Evolutionary conservation across 2,329 filamentous ascomycete species (phyloP), one percentile per base, ranked within the genome.

Genomic region (Colletotrichum lindemuthianum): DNA sequence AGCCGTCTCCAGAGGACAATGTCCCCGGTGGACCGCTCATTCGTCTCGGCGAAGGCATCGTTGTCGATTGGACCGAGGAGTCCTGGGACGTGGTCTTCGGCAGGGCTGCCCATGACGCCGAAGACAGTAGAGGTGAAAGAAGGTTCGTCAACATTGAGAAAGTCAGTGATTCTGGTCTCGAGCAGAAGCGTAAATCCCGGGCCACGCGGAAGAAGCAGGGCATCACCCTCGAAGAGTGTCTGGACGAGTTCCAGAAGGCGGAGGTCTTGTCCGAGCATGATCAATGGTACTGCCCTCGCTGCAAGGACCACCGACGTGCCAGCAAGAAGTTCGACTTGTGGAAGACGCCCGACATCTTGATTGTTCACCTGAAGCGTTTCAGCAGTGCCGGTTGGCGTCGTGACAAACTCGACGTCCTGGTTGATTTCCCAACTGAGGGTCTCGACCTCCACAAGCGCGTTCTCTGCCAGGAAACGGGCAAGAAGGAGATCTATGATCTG

Each of bases 251-350:
- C 70, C 92, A 96, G 73, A 95, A 95, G 74, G 92, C 94, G 65
- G 96, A 99, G 77, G 89, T 97, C 12, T 82, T 99, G 5, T 97
- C 95, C 0, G 93, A 97, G 75, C 92, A 96, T 73, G 96, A 99
- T 75, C 95, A 93, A 65, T 99, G 96, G 96, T 98, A 96, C 75
- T 99, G 96, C 74, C 95, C 93, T 60, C 88, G 93, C 36, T 99
- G 96, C 84, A 98, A 98, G 76, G 92, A 97, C 71, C 91, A 97
- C 72, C 89, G 93, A 13, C 90, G 93, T 65, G 96, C 96, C 16
- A 94, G 90, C 79, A 99, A 99, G 82, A 97, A 96, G 72, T 93
- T 99, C 57, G 94, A 98, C 73, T 86, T 99, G 15, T 99, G 96
- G 96, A 97, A 95, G 73, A 90, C 92, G 2, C 96, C 96, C 1